A percentile compares a stretch with the other conserved stretches of the same genome.
Evolutionary conservation across 768 basidiomycete species (phyloP).

Genomic region (Boletus subparvulus): DNA sequence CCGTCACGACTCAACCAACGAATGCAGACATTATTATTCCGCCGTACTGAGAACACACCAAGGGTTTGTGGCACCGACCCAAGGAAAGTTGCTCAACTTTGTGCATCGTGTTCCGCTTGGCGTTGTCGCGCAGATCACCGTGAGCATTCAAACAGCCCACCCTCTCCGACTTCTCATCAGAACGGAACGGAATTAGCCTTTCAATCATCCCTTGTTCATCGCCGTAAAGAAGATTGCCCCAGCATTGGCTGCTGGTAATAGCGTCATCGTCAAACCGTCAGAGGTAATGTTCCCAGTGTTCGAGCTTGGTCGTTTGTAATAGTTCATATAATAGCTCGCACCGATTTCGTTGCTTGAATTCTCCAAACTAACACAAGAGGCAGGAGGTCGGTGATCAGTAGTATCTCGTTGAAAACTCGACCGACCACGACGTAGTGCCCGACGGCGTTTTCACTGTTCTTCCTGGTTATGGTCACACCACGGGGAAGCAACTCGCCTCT

Average conservation of each 20-base stretch:
- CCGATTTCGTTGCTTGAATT: constrained; percentile 82
- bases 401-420: background rate
- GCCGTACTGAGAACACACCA: constrained; percentile 71
- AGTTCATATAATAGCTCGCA: constrained; percentile 49
- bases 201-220: constrained; percentile 88
- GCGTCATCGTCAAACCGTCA: constrained; percentile 80
- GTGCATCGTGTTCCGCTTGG: constrained; percentile 79
- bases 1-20: background rate
- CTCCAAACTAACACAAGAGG: constrained; percentile 57
- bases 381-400: constrained; percentile 53
- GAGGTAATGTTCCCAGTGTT: constrained; percentile 44
- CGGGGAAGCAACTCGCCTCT: constrained; percentile 63
- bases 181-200: constrained; percentile 51
- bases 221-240: constrained; percentile 88
- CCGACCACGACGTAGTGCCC: constrained; percentile 54
- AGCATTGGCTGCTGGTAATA: constrained; percentile 81
- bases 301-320: background rate
- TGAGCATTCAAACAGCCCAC: constrained; percentile 30
- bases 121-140: constrained; percentile 88
- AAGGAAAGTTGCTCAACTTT: constrained; percentile 77
- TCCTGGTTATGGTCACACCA: constrained; percentile 65
- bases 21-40: constrained; percentile 68
- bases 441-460: constrained; percentile 69
- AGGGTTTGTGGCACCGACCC: constrained; percentile 68
- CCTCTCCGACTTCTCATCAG: background rate